phyloP scores from a whole-genome alignment of 768 basidiomycete species.

The Agaricus bisporus region DNA sequence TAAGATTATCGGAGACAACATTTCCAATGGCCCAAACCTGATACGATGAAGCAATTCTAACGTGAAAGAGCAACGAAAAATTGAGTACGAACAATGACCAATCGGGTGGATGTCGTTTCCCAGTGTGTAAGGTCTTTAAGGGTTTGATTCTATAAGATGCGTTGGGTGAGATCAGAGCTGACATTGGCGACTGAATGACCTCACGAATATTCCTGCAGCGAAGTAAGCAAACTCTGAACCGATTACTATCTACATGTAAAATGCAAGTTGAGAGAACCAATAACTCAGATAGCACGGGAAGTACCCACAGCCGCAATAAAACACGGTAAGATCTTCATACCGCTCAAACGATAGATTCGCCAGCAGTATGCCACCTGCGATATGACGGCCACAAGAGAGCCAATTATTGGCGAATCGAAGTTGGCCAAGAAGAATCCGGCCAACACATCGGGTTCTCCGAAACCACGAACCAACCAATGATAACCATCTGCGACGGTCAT shows the following conservation, averaged over 20 bases:
- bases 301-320: neutral
- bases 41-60: neutral
- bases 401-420: conserved; percentile 1
- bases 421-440: conserved; percentile 5
- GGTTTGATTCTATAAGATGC: neutral
- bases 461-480: conserved; percentile 9
- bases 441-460: neutral
- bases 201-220: neutral
- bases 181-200: neutral
- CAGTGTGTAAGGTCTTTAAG: neutral
- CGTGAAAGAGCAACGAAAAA: neutral
- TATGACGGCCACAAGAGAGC: neutral
- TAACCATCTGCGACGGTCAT: conserved; percentile 6
- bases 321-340: neutral
- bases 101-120: neutral
- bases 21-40: conserved; percentile 1
- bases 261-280: neutral
- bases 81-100: neutral
- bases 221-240: neutral
- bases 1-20: neutral
- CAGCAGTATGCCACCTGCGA: neutral
- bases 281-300: neutral
- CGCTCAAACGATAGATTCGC: conserved; percentile 5
- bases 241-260: neutral
- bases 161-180: neutral